Evolutionary conservation across 2,329 filamentous ascomycete genomes (phyloP), one percentile per base, ranked within the genome.

Genomic region (Penicillium polonicum): DNA sequence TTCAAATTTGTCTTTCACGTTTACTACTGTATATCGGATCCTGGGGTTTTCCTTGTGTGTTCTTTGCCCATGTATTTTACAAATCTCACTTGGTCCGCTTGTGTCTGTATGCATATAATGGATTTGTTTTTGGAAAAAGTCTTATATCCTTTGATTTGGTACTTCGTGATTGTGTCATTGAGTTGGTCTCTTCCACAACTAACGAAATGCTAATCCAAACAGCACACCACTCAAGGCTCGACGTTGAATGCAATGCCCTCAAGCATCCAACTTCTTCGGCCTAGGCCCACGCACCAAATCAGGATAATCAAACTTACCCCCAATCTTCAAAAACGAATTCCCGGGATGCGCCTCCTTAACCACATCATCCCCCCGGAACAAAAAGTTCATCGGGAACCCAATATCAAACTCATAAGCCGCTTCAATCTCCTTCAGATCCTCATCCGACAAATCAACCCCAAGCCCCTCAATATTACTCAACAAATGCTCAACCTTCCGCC

Each of bases 391-490:
- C 21, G 63, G 63, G 54, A 65, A 65, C 19, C 44, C 84, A 29
- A 79, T 35, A 21, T 86, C 80, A 61, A 88, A 88, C 5, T 75
- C 68, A 46, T 74, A 73, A 13, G 81, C 79, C 3, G 68, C 69
- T 60, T 88, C 84, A 57, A 88, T 82, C 59, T 81, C 78, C 39
- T 75, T 69, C 15, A 87, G 75, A 59, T 88, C 83, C 17, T 82
- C 78, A 2, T 80, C 75, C 0, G 78, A 79, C 54, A 88, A 72
- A 21, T 72, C 65, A 35, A 87, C 68, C 5, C 68, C 75, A 55
- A 88, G 65, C 0, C 82, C 83, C 65, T 82, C 75, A 57, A 88
- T 83, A 65, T 86, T 87, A 17, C 78, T 76, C 55, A 77, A 66
- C 10, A 85, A 65, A 55, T 85, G 82, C 63, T 83, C 80, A 29